These are phyloP conservation scores for Boletus vinaceobasis DNA, from an alignment of 768 basidiomycete species.

Conservation along the genomic window DNA sequence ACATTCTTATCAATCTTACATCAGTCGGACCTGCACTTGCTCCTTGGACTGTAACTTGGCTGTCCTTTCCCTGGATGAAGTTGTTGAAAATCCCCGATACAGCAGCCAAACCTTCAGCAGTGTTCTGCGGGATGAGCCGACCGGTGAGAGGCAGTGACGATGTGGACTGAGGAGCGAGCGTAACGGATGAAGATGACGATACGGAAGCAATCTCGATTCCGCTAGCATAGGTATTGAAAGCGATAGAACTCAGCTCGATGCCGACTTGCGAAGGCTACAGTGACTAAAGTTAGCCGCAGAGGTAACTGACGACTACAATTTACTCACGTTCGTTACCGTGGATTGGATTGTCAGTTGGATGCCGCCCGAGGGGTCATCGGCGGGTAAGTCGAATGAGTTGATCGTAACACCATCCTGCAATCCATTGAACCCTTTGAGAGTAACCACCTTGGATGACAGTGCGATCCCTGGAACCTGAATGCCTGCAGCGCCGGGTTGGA, in stretches of 20 bases:
- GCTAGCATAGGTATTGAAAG: constrained; percentile 56
- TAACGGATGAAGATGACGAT: constrained; percentile 45
- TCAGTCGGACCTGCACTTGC: constrained; percentile 54
- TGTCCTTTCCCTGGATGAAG: constrained; percentile 66
- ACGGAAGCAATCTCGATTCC: constrained; percentile 59
- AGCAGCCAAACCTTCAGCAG: constrained; percentile 47
- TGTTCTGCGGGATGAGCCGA: constrained; percentile 60
- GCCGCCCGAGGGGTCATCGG: constrained; percentile 68
- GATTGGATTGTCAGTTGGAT: constrained; percentile 66
- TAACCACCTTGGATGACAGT: constrained; percentile 54
- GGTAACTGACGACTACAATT: neutral
- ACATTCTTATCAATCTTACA: constrained; percentile 33
- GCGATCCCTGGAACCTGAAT: constrained; percentile 56
- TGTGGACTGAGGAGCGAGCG: constrained; percentile 51
- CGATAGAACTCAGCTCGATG: constrained; percentile 56
- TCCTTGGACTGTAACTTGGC: constrained; percentile 56
- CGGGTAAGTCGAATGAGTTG: constrained; percentile 65
- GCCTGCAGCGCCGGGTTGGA: constrained; percentile 33
- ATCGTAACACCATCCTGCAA: constrained; percentile 61
- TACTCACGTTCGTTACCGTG: constrained; percentile 54
- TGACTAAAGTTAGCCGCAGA: constrained; percentile 6
- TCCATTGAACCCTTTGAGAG: constrained; percentile 68
- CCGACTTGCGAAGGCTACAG: constrained; percentile 71
- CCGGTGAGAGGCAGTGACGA: constrained; percentile 55
- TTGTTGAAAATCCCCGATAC: constrained; percentile 69